These are phyloP conservation scores for Geranium brycei DNA, from an alignment of 345 rosid genomes.

Conservation along the genomic window DNA sequence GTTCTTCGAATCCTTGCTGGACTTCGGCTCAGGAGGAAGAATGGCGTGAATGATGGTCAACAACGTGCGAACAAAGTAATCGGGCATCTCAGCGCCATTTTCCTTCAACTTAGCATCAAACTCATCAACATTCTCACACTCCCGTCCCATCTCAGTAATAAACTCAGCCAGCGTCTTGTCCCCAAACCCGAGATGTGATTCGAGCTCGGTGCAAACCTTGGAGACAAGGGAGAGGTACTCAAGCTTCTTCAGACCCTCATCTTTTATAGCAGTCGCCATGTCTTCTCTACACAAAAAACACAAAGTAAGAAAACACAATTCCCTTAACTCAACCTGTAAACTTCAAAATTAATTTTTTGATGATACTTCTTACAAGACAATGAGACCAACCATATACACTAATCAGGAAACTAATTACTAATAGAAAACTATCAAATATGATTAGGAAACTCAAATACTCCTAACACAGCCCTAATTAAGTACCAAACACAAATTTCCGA, in stretches of 20 bases:
- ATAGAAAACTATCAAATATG: too few relatives aligned
- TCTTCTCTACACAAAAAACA: not conserved
- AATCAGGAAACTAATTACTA: too few relatives aligned
- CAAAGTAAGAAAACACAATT: not conserved
- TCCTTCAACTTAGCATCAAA: slow-evolving; percentile 60
- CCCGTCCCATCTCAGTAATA: slow-evolving; percentile 55
- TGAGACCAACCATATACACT: too few relatives aligned
- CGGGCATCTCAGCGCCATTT: slow-evolving; percentile 77
- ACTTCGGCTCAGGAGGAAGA: slow-evolving; percentile 45
- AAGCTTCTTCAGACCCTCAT: slow-evolving; percentile 33
- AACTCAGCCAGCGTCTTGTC: slow-evolving; percentile 72
- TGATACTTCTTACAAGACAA: too few relatives aligned
- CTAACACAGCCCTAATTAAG: too few relatives aligned
- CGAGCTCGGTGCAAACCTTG: slow-evolving; percentile 70
- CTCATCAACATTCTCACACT: slow-evolving; percentile 50
- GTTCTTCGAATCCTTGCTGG: slow-evolving; percentile 22
- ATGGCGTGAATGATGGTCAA: slow-evolving; percentile 73
- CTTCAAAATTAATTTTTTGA: too few relatives aligned
- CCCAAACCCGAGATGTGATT: slow-evolving; percentile 62
- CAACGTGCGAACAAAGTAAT: slow-evolving; percentile 71
- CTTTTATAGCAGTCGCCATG: not conserved
- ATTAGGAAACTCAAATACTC: too few relatives aligned
- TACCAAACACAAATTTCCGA: too few relatives aligned
- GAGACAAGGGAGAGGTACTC: slow-evolving; percentile 64
- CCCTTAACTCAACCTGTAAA: too few relatives aligned